Conservation (phyloP, 495 filamentous ascomycete genomes). For the Penicillium taxi region DNA sequence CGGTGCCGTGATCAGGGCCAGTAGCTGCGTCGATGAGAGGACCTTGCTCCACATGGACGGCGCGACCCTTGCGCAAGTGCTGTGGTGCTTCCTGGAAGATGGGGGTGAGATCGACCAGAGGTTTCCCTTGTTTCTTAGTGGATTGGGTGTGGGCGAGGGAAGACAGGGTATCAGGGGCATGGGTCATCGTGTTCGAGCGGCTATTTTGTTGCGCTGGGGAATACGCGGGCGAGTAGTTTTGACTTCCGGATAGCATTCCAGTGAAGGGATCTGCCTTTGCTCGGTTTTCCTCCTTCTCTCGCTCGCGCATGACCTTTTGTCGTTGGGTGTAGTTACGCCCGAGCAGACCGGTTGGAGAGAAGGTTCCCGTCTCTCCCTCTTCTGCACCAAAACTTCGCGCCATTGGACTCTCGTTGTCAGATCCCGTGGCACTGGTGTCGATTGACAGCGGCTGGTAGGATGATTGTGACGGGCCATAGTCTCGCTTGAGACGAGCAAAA, state of each 20-base stretch:
- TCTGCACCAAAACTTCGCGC: conserved; percentile 9
- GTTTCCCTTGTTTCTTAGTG: conserved; percentile 41
- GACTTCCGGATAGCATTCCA: conserved; percentile 12
- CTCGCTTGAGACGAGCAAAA: conserved; percentile 33
- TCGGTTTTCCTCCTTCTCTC: conserved; percentile 36
- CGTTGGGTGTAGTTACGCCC: conserved; percentile 57
- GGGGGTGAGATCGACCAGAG: conserved; percentile 70
- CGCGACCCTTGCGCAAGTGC: conserved; percentile 57
- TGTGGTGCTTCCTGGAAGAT: conserved; percentile 70
- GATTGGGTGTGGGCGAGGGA: conserved; percentile 24
- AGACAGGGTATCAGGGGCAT: conserved; percentile 16
- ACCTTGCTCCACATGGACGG: conserved; percentile 54
- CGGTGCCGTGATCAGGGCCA: conserved; percentile 34
- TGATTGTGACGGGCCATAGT: conserved; percentile 31
- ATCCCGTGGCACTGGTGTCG: conserved; percentile 20
- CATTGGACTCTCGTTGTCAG: conserved; percentile 10
- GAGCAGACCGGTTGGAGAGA: conserved; percentile 50
- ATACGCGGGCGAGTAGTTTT: conserved; percentile 9
- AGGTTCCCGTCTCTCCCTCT: conserved; percentile 37
- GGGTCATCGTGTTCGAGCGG: conserved; percentile 34
- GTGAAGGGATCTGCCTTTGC: conserved; percentile 21
- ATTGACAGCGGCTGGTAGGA: conserved; percentile 30
- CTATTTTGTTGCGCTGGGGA: conserved; percentile 12
- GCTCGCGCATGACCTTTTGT: conserved; percentile 47
- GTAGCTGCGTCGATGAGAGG: conserved; percentile 62